phyloP scores from a whole-genome alignment of 208 protist genomes.

The Acanthamoeba castellanii region DNA sequence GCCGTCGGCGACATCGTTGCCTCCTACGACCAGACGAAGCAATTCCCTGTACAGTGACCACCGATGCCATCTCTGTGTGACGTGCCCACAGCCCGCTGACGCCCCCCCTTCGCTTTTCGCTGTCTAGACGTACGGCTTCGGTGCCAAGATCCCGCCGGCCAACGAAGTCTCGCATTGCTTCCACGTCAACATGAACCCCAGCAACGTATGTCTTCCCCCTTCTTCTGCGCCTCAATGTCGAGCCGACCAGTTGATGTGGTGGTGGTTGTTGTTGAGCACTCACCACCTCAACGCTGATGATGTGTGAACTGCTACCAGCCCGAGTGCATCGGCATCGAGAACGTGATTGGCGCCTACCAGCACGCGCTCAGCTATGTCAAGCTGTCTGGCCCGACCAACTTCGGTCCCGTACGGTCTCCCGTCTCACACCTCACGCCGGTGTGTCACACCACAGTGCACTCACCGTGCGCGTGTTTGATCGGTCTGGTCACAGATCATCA shows the following conservation, averaged over 20 bases:
- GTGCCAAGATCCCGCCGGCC: constrained; percentile 51
- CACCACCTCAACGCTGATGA: too few relatives aligned
- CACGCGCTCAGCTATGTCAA: constrained; percentile 78
- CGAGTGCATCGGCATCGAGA: constrained; percentile 88
- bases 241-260: too few relatives aligned
- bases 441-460: neutral
- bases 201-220: neutral
- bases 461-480: too few relatives aligned
- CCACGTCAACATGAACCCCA: constrained; percentile 49
- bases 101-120: neutral
- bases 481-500: constrained; percentile 64
- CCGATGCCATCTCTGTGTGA: neutral
- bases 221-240: too few relatives aligned
- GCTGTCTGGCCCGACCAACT: constrained; percentile 90
- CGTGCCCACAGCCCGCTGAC: neutral
- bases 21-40: constrained; percentile 32
- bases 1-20: constrained; percentile 74
- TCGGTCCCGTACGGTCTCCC: constrained; percentile 75
- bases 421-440: neutral
- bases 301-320: neutral
- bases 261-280: too few relatives aligned
- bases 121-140: constrained; percentile 19
- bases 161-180: constrained; percentile 44
- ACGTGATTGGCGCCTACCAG: constrained; percentile 87
- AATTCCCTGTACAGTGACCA: neutral